Conservation (phyloP, 805 yeast genomes). For the Metschnikowia matae region DNA sequence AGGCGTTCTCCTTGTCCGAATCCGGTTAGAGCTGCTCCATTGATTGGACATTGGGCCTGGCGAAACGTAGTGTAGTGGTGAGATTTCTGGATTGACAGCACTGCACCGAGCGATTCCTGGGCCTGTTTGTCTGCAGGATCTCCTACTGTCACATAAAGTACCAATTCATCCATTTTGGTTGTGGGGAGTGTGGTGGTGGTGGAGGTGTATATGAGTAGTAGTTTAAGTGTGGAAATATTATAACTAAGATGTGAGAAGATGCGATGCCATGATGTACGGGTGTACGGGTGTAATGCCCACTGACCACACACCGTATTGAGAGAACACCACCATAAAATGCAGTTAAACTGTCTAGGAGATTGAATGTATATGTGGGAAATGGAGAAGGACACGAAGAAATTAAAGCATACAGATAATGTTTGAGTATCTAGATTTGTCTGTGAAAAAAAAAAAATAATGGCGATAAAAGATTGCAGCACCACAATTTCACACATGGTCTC, state of each 20-base stretch:
- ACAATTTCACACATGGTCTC: no score
- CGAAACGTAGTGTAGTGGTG: constrained; percentile 49
- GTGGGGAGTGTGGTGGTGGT: no score
- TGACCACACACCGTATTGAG: no score
- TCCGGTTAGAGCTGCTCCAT: constrained; percentile 48
- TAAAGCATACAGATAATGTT: no score
- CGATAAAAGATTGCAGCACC: no score
- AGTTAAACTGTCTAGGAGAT: no score
- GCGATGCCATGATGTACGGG: constrained; percentile 1
- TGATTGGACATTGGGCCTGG: constrained; percentile 44
- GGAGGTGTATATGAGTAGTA: neutral
- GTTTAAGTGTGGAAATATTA: neutral
- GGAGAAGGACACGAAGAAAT: no score
- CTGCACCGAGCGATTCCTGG: constrained; percentile 38
- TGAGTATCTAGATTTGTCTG: no score
- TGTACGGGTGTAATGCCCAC: neutral
- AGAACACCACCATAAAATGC: no score
- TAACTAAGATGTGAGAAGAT: neutral
- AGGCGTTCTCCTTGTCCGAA: constrained; percentile 47
- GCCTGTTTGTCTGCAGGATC: constrained; percentile 42
- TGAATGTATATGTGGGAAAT: no score
- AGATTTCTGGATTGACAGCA: constrained; percentile 45
- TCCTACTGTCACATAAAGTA: constrained; percentile 45
- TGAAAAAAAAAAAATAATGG: no score
- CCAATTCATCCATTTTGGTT: constrained; percentile 45